These are phyloP conservation scores for Aspergillus biplanus DNA, from an alignment of 495 filamentous ascomycete genomes.

Conservation along the genomic window DNA sequence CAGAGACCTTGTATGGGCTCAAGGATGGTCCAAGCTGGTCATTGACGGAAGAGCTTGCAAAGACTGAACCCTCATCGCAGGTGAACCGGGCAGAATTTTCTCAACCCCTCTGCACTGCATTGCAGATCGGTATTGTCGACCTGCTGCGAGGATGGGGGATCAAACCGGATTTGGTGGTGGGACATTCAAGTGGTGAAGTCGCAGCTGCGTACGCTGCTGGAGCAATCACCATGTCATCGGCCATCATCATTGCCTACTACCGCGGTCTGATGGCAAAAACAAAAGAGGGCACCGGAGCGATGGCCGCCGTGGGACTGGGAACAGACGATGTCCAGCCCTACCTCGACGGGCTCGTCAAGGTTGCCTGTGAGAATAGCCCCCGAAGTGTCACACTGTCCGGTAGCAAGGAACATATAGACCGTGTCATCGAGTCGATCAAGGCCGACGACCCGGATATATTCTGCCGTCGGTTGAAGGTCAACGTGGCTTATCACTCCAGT, in stretches of 20 bases:
- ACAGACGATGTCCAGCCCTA: slow-evolving; percentile 19
- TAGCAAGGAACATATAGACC: too few species aligned
- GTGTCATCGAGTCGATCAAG: too few species aligned
- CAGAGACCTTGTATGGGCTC: too few species aligned
- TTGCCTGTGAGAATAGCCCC: slow-evolving; percentile 28
- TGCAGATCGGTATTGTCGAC: slow-evolving; percentile 28
- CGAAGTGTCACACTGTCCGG: slow-evolving; percentile 31
- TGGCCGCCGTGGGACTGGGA: slow-evolving; percentile 18
- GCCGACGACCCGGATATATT: too few species aligned
- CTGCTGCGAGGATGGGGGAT: slow-evolving; percentile 17
- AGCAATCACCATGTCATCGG: background rate
- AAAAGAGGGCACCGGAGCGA: background rate
- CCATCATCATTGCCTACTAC: background rate
- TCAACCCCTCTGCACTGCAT: slow-evolving; percentile 37
- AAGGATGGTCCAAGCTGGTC: too few species aligned
- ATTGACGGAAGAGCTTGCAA: too few species aligned
- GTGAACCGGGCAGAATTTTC: too few species aligned
- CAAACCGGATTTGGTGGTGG: slow-evolving; percentile 11
- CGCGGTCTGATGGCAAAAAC: background rate
- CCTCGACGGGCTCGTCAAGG: slow-evolving; percentile 7
- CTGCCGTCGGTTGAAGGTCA: slow-evolving; percentile 37
- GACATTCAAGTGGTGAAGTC: slow-evolving; percentile 31
- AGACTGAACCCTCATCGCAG: too few species aligned
- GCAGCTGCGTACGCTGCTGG: slow-evolving; percentile 27
- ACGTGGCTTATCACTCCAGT: slow-evolving; percentile 54